phyloP scores from a whole-genome alignment of 1,284 basidiomycete species.

The Polyporus tsugae region DNA sequence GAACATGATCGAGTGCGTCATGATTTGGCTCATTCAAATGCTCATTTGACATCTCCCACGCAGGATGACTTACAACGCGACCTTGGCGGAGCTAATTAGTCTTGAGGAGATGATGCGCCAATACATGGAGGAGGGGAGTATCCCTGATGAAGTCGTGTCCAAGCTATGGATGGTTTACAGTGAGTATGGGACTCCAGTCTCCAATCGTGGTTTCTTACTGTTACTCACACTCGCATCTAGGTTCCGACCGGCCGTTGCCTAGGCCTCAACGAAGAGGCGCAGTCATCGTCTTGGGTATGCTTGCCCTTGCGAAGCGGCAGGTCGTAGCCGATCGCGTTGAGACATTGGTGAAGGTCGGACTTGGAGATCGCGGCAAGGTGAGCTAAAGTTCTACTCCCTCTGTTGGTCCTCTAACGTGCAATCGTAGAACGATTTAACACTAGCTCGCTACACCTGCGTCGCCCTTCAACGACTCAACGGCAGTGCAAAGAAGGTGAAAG shows the following conservation, averaged over 20 bases:
- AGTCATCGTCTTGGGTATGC: conserved; percentile 95
- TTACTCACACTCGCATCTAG: conserved; percentile 38
- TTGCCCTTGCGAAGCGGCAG: conserved; percentile 85
- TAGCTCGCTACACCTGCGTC: conserved; percentile 94
- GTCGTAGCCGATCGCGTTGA: conserved; percentile 93
- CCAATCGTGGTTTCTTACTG: background rate
- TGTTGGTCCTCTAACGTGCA: background rate
- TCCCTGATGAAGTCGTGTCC: conserved; percentile 86
- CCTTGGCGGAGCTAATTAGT: conserved; percentile 94
- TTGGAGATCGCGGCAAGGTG: conserved; percentile 88
- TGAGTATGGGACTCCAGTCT: conserved; percentile 47
- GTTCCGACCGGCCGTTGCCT: conserved; percentile 77
- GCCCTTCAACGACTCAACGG: conserved; percentile 93
- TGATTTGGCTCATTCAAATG: background rate
- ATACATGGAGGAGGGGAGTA: conserved; percentile 89
- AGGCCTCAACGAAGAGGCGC: conserved; percentile 89
- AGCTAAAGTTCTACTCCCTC: background rate
- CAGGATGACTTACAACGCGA: conserved; percentile 90
- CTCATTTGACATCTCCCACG: background rate
- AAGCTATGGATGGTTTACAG: conserved; percentile 98
- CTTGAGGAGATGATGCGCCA: conserved; percentile 96
- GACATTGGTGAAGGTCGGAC: conserved; percentile 86
- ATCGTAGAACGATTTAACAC: conserved; percentile 83
- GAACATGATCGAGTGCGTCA: conserved; percentile 93
- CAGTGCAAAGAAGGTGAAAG: conserved; percentile 97